Conservation (phyloP, 768 basidiomycete species). For the Podaxis sp. region DNA sequence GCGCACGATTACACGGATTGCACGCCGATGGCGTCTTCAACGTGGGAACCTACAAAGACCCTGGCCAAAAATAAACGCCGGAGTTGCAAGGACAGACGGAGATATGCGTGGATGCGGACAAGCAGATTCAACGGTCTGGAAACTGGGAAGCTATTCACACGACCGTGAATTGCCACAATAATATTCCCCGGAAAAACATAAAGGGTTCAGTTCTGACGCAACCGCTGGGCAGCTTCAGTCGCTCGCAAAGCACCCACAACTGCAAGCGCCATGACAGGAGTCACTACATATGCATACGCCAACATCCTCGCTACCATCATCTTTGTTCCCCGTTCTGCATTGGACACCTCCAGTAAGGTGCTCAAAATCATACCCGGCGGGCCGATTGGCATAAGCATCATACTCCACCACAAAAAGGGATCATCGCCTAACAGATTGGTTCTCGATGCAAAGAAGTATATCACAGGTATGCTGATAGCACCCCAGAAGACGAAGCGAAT, state of each 20-base stretch:
- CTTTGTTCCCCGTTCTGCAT: constrained; percentile 2
- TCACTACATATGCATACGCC: constrained; percentile 10
- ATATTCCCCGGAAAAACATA: not conserved
- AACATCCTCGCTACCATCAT: constrained; percentile 15
- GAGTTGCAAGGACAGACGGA: no score
- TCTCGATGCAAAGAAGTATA: constrained; percentile 9
- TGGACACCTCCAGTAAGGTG: not conserved
- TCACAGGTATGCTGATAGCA: constrained; percentile 7
- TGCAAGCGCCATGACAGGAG: constrained; percentile 8
- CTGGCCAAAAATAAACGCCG: no score
- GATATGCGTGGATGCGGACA: no score
- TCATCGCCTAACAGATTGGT: constrained; percentile 7
- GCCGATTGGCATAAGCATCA: constrained; percentile 17
- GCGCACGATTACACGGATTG: not conserved
- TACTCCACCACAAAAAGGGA: constrained; percentile 13
- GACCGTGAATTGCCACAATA: not conserved
- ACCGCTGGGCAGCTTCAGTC: not conserved
- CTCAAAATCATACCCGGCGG: constrained; percentile 12
- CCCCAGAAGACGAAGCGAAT: constrained; percentile 11
- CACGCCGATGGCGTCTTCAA: not conserved
- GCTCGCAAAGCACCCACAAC: constrained; percentile 10
- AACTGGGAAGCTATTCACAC: not conserved
- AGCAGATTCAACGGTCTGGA: no score
- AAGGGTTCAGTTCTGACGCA: not conserved
- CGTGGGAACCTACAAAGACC: not conserved